These are phyloP conservation scores for Colletotrichum sp. DNA, from an alignment of 2,329 filamentous ascomycete genomes.

Conservation along the genomic window DNA sequence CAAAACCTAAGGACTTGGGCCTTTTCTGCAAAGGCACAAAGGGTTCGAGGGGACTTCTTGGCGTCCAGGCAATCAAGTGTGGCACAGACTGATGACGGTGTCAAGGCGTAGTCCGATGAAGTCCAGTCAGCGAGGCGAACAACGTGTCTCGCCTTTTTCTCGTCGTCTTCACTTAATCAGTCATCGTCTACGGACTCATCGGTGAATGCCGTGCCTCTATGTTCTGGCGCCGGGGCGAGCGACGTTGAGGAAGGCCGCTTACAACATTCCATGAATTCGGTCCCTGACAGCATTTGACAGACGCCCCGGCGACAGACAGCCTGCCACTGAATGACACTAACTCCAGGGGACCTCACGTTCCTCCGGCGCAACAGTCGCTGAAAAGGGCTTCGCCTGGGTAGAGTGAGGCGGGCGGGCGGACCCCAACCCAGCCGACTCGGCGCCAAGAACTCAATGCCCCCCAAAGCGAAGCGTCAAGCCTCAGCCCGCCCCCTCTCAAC, in stretches of 20 bases:
- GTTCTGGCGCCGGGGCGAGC: background rate
- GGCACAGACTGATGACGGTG: background rate
- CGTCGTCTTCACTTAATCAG: background rate
- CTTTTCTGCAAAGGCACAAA: background rate
- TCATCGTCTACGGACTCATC: background rate
- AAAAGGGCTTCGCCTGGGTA: background rate
- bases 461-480: background rate
- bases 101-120: background rate
- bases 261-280: background rate
- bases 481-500: background rate
- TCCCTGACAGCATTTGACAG: background rate
- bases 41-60: background rate
- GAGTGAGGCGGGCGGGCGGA: background rate
- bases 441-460: background rate
- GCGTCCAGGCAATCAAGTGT: background rate
- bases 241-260: background rate
- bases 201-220: background rate
- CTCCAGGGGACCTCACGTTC: background rate
- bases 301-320: background rate
- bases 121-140: background rate
- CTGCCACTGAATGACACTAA: background rate
- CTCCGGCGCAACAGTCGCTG: background rate
- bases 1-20: background rate
- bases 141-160: background rate
- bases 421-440: background rate